Base-by-base conservation (phyloP, 2,329 filamentous ascomycete genomes). In the Colletotrichum lindemuthianum region DNA sequence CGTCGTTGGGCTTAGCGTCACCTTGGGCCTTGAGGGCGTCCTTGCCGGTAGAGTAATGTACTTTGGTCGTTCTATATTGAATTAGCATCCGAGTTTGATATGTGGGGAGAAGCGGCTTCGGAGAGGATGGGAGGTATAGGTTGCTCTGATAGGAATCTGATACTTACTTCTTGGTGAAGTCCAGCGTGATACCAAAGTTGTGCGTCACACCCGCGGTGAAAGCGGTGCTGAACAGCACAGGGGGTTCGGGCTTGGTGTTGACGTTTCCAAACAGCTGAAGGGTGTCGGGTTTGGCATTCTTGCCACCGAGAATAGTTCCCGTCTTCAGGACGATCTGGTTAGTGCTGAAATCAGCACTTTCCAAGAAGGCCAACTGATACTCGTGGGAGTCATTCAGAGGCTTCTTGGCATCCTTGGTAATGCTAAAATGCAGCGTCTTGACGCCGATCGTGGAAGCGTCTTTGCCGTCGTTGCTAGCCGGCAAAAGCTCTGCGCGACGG, bases 401-500 rank as follows among this genome's bases (percentile, higher is more conserved):
- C 10, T 83, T 77, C 37, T 76, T 71, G 2, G 73, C 66, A 68
- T 89, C 86, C 69, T 85, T 83, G 72, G 79, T 79, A 39, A 90
- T 71, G 69, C 83, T 86, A 74, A 86, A 89, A 74, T 90, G 87
- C 53, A 89, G 79, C 1, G 86, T 88, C 75, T 88, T 88, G 59
- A 88, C 74, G 37, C 86, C 86, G 24, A 72, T 72, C 33, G 81
- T 84, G 15, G 82, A 84, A 9, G 76, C 67, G 52, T 87, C 86
- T 37, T 81, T 80, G 56, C 84, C 78, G 13, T 73, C 76, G 77
- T 84, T 82, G 77, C 81, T 76, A 67, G 78, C 73, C 7, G 82
- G 78, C 55, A 86, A 79, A 45, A 88, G 79, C 60, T 88, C 87
- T 0, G 84, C 84, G 66, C 87, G 85, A 37, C 87, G 82, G 77